Evolutionary conservation across 768 basidiomycete species (phyloP), one percentile per base, ranked within the genome.

Genomic region (Clitopilus hobsonii): DNA sequence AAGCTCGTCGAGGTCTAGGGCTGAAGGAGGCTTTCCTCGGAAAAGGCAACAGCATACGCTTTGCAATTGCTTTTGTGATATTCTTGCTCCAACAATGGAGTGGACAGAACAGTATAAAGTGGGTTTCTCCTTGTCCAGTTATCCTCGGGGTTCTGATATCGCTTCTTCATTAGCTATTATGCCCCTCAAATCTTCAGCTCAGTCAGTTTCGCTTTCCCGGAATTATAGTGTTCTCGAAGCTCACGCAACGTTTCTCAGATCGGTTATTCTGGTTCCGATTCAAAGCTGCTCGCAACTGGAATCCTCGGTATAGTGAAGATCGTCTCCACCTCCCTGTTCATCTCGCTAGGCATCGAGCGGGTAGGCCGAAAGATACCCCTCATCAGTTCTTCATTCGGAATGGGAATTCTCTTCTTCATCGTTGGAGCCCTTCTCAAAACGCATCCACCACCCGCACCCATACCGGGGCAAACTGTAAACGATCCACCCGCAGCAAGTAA

Each of bases 361-460:
- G 69, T 89, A 0, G 89, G 89, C 1, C 83, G 89, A 10, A 88
- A 82, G 62, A 69, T 78, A 30, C 87, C 86, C 4, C 69, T 94
- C 10, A 77, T 91, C 67, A 84, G 86, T 59, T 87, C 87, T 22
- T 85, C 85, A 1, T 67, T 88, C 52, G 88, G 89, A 56, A 94
- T 94, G 92, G 89, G 89, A 22, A 73, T 70, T 32, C 73, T 84
- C 51, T 91, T 93, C 75, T 92, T 84, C 74, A 89, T 93, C 69
- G 81, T 94, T 60, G 92, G 91, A n/a, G 86, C 91, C 6, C 79
- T 93, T 56, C 78, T 92, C 66, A 91, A 91, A 73, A 86, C 85
- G 0, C 83, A 89, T 66, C 88, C 89, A 5, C 80, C 82, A 0
- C 74, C 76, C 2, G 60, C 68, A 1, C 56, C 72, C 0, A 53